Percentiles rank a stretch among this genome's conserved stretches.
Conservation (phyloP, 371 early-diverging fungal species). For the Mucor mucedo region DNA sequence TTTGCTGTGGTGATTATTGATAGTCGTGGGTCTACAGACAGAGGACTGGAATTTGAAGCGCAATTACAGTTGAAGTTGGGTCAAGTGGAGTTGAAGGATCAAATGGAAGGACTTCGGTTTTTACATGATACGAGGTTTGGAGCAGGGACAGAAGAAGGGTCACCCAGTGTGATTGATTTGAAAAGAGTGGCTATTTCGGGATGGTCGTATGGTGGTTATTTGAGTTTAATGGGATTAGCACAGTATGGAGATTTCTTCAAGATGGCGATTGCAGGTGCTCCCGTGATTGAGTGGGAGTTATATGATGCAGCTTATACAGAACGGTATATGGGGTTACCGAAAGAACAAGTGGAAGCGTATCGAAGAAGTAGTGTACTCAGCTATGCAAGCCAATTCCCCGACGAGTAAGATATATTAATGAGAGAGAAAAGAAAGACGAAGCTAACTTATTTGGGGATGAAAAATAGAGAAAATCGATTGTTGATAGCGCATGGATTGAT, state of each 20-base stretch:
- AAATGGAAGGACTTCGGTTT: slow-evolving; percentile 67
- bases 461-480: slow-evolving; percentile 63
- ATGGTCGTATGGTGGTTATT: slow-evolving; percentile 82
- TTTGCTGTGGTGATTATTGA: slow-evolving; percentile 79
- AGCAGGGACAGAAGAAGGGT: not conserved
- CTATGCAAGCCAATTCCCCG: slow-evolving; percentile 64
- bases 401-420: slow-evolving; percentile 50
- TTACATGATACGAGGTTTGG: slow-evolving; percentile 55
- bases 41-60: slow-evolving; percentile 74
- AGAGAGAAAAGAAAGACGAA: no score
- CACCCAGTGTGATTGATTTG: slow-evolving; percentile 56
- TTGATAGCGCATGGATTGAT: slow-evolving; percentile 79
- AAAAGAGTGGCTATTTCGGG: slow-evolving; percentile 70
- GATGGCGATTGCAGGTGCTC: slow-evolving; percentile 79
- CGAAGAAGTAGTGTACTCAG: slow-evolving; percentile 56
- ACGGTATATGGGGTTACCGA: slow-evolving; percentile 73
- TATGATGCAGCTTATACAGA: slow-evolving; percentile 86
- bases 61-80: slow-evolving; percentile 61
- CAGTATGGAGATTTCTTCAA: slow-evolving; percentile 69
- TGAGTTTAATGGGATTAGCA: slow-evolving; percentile 73
- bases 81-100: slow-evolving; percentile 72
- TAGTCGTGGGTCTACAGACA: slow-evolving; percentile 74
- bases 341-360: slow-evolving; percentile 59
- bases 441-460: no score
- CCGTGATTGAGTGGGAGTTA: slow-evolving; percentile 75